Base-by-base conservation (phyloP, 2,329 filamentous ascomycete species). In the Polychaeton citri region DNA sequence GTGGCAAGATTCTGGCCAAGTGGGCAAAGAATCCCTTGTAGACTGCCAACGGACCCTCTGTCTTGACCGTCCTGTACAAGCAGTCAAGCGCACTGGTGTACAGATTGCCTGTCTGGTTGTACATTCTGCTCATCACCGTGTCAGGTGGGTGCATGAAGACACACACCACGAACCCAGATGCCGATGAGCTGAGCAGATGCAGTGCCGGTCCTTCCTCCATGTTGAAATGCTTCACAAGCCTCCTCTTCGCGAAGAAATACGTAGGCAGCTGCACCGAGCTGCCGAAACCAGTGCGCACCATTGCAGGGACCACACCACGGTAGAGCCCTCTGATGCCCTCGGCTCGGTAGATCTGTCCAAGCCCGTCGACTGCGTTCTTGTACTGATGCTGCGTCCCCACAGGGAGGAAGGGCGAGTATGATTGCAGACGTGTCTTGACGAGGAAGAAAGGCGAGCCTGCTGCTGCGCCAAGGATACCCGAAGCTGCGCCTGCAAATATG, bases 11-110 rank as follows among this genome's bases (percentile, higher is more conserved):
- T 50, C 90, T 72, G 20, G 90, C 86, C 46, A 98, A 65, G 64
- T 98, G 90, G 12, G 90, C 90, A 53, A 94, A 76, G 67, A 92
- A 95, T 40, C 90, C 90, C 68, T 98, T 98, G 69, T 98, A 98
- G 39, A 98, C 83, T 42, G 90, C 90, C 32, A 96, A 64, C 35
- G 94, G 51, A 16, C 90, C 90, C 59, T 98, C 90, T 0, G 85
- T 94, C 56, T 79, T 80, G 42, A 98, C 71, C 0, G 90, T 98
- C 64, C 94, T 87, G 57, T 73, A 75, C 41, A 96, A 62, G 58
- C 90, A 98, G 63, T 98, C 90, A 44, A 93, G 82, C 4, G 92
- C 84, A 39, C 87, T 82, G 48, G 73, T 79, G 68, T 98, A 98
- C n/a, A 98, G 71, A 57, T 95, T 93, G 35, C 90, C 90, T 43